A percentile compares a stretch with the other conserved stretches of the same genome.
Conservation (phyloP, 1,284 basidiomycete species). For the Caloboletus inedulis region DNA sequence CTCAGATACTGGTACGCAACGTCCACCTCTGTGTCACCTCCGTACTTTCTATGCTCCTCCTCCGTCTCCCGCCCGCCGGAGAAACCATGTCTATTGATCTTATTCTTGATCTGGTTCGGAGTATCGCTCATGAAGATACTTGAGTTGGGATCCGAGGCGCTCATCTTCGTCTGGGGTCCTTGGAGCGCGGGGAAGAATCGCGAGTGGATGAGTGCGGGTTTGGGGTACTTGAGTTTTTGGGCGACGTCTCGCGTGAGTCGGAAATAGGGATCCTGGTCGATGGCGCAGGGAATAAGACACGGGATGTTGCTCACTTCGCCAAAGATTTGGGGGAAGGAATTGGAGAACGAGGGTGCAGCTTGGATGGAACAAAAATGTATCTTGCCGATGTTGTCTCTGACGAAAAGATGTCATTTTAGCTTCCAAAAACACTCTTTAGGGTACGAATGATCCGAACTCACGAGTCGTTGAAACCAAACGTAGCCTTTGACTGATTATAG, state of each 20-base stretch:
- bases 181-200: slow-evolving; percentile 99
- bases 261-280: slow-evolving; percentile 98
- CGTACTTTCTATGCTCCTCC: slow-evolving; percentile 87
- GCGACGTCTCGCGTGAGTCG: slow-evolving; percentile 96
- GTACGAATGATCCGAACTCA: slow-evolving; percentile 40
- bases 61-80: slow-evolving; percentile 89
- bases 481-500: slow-evolving; percentile 90
- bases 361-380: slow-evolving; percentile 98
- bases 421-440: too few relatives aligned
- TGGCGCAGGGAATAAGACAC: slow-evolving; percentile 95
- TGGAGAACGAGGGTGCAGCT: slow-evolving; percentile 95
- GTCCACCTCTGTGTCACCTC: slow-evolving; percentile 95
- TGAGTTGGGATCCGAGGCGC: slow-evolving; percentile 86
- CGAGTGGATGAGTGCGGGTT: slow-evolving; percentile 89
- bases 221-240: slow-evolving; percentile 90
- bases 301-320: slow-evolving; percentile 83
- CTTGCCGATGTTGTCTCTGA: slow-evolving; percentile 96
- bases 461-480: slow-evolving; percentile 96
- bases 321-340: slow-evolving; percentile 98
- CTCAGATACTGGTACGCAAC: slow-evolving; percentile 94
- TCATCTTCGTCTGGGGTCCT: slow-evolving; percentile 99
- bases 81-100: slow-evolving; percentile 93
- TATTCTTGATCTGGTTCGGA: slow-evolving; percentile 93
- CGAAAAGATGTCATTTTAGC: background rate
- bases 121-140: slow-evolving; percentile 97